Evolutionary conservation across 805 yeast genomes (phyloP), one percentile per base, ranked within the genome.

Genomic region (Yarrowia deformans): DNA sequence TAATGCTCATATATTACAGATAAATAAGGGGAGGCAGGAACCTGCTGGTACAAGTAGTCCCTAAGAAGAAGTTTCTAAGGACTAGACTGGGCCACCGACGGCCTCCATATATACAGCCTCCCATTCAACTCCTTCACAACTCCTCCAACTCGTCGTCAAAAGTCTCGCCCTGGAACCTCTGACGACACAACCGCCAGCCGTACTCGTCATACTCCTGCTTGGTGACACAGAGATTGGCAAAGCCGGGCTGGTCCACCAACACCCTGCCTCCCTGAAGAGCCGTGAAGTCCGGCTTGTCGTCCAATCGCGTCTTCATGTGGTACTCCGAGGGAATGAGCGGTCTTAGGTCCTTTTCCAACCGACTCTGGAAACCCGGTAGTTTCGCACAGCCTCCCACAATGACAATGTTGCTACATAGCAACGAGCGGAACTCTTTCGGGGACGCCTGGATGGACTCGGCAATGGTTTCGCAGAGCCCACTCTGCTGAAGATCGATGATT

Each of bases 161-260:
- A n/a, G 39, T 3, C 55, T 49, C 56, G 0, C 56, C 68, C 18
- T 84, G 86, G 78, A 85, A 85, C 73, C 81, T 84, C 68, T 83
- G 82, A 67, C 84, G 83, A 70, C 87, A 83, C 81, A 85, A 80
- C 69, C 83, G 81, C 52, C 87, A 83, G 0, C 99, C 99, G 75
- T 91, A 89, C 77, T 95, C 99, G 72, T 85, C 83, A 74, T 93
- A 95, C 64, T 95, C 98, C 69, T 87, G 86, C 70, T 88, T 85
- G 0, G 96, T 84, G 8, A 95, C 87, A 68, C 87, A 82, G 69
- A 83, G 81, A 46, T 76, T 67, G 2, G 23, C 32, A 12, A 37
- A 63, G 8, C 76, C 81, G 8, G 68, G 67, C 61, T 76, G 77
- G 10, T 74, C 69, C 23, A 83, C 84, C 66, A 88, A 81, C 7